Percentiles rank a stretch among this genome's conserved stretches.
Evolutionary conservation across 441 rosid genomes (phyloP).

Genomic region (Erysimum cheiri): DNA sequence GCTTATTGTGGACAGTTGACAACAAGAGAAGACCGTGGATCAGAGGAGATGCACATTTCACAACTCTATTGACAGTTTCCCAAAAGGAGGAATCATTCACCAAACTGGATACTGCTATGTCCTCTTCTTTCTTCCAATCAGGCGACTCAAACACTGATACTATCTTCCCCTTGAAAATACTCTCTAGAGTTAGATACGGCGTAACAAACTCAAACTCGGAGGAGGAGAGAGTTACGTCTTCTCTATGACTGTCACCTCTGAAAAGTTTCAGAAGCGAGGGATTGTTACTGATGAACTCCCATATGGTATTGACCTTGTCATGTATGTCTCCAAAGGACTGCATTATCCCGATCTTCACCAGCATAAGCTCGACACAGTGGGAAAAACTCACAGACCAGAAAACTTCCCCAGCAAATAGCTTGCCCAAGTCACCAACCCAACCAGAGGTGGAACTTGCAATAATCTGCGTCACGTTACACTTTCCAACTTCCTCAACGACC

Average conservation of each 20-base stretch:
- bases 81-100: constrained; percentile 56
- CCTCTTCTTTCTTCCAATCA: constrained; percentile 50
- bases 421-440: constrained; percentile 53
- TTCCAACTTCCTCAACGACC: constrained; percentile 53
- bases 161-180: constrained; percentile 48
- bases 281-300: constrained; percentile 48
- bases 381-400: constrained; percentile 62
- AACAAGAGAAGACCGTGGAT: constrained; percentile 45
- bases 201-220: constrained; percentile 45
- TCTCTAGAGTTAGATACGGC: constrained; percentile 56
- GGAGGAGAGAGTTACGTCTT: constrained; percentile 41
- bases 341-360: constrained; percentile 45
- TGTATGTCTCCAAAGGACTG: constrained; percentile 36
- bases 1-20: constrained; percentile 43
- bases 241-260: constrained; percentile 25
- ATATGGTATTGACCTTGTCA: constrained; percentile 45
- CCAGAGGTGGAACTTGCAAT: constrained; percentile 50
- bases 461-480: constrained; percentile 53
- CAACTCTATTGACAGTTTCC: constrained; percentile 48
- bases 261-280: constrained; percentile 38
- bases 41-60: constrained; percentile 52
- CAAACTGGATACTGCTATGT: constrained; percentile 43
- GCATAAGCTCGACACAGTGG: constrained; percentile 59
- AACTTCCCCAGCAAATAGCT: constrained; percentile 38
- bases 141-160: constrained; percentile 45